Base-by-base conservation (phyloP, 306 rosid genomes). In the Pterocarpus macrocarpus region DNA sequence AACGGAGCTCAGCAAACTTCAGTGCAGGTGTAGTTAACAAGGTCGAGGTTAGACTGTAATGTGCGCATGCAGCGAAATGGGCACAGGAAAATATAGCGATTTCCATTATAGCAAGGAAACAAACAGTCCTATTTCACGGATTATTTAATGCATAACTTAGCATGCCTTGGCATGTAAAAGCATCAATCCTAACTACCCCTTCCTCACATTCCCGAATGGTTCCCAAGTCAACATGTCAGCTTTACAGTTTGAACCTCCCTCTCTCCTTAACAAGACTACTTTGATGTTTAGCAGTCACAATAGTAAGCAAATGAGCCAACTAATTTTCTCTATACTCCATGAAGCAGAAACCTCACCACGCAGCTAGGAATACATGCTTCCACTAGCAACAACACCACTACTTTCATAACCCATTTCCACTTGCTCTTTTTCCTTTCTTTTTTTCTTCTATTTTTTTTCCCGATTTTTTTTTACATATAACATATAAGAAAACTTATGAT, bases 201-300 rank as follows among this genome's bases (percentile, higher is more conserved):
- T 86, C 72, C 80, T 76, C 88, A 43, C 77, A 84, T 69, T 82
- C 87, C 87, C 90, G 71, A 76, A 86, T 79, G 80, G 78, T 85
- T 91, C 88, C 84, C 89, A 88, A 75, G 94, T 85, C 89, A 90
- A 88, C 79, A 85, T 80, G 97, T 92, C 91, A 84, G 89, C 86
- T 92, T 91, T 88, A 89, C 95, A 92, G 79, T 92, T 92, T 81
- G 88, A 81, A 84, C 82, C 90, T 67, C 83, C 86, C 81, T 73
- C 90, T 72, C 85, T 59, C 80, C 80, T 78, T 76, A 62, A 76
- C 78, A 83, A 71, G 79, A 81, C 85, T 77, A 82, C 66, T 85
- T 81, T 69, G 63, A 77, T 61, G 69, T 76, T 76, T 77, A 75
- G 82, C 79, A 77, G 82, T 73, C 78, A 82, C 73, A 35, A 71